Evolutionary conservation across 805 yeast species (phyloP).

Genomic region (Candida quercuum): DNA sequence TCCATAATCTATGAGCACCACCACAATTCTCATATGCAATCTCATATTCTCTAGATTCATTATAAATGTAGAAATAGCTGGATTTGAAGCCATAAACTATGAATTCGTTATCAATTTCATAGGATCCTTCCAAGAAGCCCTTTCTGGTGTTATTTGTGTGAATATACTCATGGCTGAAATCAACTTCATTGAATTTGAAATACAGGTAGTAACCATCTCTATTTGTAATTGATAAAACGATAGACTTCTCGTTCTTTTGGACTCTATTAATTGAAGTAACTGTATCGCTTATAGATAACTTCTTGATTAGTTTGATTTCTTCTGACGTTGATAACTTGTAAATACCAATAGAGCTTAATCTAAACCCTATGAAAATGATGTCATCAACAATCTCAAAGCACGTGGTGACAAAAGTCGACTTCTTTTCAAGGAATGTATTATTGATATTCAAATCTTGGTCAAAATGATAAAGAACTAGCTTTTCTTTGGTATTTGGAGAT

Average conservation of each 20-base stretch:
- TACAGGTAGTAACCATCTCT: slow-evolving; percentile 63
- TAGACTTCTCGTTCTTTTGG: slow-evolving; percentile 17
- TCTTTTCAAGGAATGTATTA: slow-evolving; percentile 28
- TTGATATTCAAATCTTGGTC: slow-evolving; percentile 24
- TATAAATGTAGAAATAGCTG: slow-evolving; percentile 71
- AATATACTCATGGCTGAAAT: slow-evolving; percentile 24
- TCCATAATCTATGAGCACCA: slow-evolving; percentile 88
- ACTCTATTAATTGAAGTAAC: slow-evolving; percentile 49
- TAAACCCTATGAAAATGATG: slow-evolving; percentile 59
- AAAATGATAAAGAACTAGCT: slow-evolving; percentile 40
- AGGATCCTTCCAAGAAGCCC: slow-evolving; percentile 80
- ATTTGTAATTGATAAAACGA: slow-evolving; percentile 42
- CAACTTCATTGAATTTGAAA: slow-evolving; percentile 24
- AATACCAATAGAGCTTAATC: slow-evolving; percentile 61
- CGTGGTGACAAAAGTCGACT: slow-evolving; percentile 52
- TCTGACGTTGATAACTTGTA: slow-evolving; percentile 34
- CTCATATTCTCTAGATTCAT: slow-evolving; percentile 73
- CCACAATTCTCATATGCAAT: slow-evolving; percentile 73
- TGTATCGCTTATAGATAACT: slow-evolving; percentile 61
- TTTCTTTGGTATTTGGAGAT: slow-evolving; percentile 62
- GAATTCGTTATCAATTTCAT: slow-evolving; percentile 37
- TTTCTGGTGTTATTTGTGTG: slow-evolving; percentile 61
- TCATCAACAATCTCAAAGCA: slow-evolving; percentile 41
- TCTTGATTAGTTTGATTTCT: slow-evolving; percentile 31
- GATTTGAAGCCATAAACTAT: slow-evolving; percentile 80